Evolutionary conservation across 2,329 filamentous ascomycete species (phyloP), one percentile per base, ranked within the genome.

Genomic region (Beauveria rudraprayagi): DNA sequence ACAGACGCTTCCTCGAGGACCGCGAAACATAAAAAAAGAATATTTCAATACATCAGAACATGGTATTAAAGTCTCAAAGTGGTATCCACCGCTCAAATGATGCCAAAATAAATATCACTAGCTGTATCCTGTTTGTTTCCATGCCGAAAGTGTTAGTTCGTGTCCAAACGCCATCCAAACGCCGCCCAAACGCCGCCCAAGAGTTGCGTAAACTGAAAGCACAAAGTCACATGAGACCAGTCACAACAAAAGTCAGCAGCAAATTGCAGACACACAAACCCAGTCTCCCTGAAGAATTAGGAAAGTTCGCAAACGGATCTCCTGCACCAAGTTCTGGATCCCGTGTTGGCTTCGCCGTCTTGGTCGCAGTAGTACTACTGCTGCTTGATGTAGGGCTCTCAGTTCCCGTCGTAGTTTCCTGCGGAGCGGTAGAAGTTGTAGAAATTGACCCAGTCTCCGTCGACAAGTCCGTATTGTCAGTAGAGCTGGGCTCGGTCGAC

Each of bases 271-370:
- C n/a, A 19, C 14, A 53, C 0, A 24, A 28, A 2, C 37, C 48
- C 19, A 43, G 5, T 14, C 26, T 22, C 1, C n/a, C 14, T 3
- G 48, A 53, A n/a, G 48, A 46, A 17, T 37, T 52, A 3, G 48
- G 47, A 6, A 41, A 9, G 41, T 60, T 53, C 16, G 48, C 56
- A 60, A 60, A 60, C 46, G 56, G 56, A 30, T 58, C 56, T 51
- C 56, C 56, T 4, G 46, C 56, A 9, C 56, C 56, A 17, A 19
- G 34, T 22, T 58, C 56, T 9, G 56, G 56, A 24, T 58, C 37
- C 16, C 46, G 46, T 9, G 46, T 44, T 1, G 56, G 47, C 46
- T 58, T 41, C 19, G 56, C 22, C 5, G 56, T 44, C 56, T 41
- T 50, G 3, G 47, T 19, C 3, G 46, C 17, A 16, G 43, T 41